Conservation (phyloP, 768 basidiomycete genomes). For the Termitomyces sp. region DNA sequence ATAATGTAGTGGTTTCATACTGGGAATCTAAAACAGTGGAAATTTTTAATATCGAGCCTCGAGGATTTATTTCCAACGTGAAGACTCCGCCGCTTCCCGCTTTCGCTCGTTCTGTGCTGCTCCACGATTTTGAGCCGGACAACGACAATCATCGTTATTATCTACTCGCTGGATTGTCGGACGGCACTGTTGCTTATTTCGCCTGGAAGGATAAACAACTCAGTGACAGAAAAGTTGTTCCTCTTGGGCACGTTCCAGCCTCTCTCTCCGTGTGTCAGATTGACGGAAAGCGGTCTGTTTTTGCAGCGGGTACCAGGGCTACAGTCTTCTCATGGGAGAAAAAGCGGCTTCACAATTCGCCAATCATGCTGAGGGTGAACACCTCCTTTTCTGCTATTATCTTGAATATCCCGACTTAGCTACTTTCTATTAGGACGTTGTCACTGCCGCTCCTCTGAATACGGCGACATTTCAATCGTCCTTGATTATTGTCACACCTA, state of each 20-base stretch:
- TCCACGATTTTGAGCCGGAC: conserved; percentile 41
- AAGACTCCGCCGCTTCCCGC: conserved; percentile 36
- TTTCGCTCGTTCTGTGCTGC: conserved; percentile 44
- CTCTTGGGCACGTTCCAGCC: conserved; percentile 68
- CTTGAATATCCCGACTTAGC: neutral
- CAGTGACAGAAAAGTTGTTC: conserved; percentile 53
- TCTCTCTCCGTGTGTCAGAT: conserved; percentile 51
- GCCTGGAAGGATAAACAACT: conserved; percentile 42
- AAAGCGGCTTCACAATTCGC: conserved; percentile 61
- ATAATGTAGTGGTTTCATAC: conserved; percentile 60
- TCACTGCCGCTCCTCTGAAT: conserved; percentile 49
- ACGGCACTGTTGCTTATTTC: conserved; percentile 68
- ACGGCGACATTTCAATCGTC: conserved; percentile 45
- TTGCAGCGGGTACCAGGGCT: conserved; percentile 71
- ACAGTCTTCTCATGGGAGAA: conserved; percentile 68
- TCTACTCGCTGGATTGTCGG: conserved; percentile 69
- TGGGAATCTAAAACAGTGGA: conserved; percentile 71
- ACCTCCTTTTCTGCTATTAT: neutral
- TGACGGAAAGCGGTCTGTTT: conserved; percentile 53
- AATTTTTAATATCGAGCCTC: conserved; percentile 39
- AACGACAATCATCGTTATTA: conserved; percentile 41
- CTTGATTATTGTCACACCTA: conserved; percentile 55
- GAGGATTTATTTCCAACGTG: conserved; percentile 28
- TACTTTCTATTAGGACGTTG: conserved; percentile 39
- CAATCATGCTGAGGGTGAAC: conserved; percentile 65